phyloP scores from a whole-genome alignment of 176 grass and related monocot genomes.

The Elaeis guineensis region DNA sequence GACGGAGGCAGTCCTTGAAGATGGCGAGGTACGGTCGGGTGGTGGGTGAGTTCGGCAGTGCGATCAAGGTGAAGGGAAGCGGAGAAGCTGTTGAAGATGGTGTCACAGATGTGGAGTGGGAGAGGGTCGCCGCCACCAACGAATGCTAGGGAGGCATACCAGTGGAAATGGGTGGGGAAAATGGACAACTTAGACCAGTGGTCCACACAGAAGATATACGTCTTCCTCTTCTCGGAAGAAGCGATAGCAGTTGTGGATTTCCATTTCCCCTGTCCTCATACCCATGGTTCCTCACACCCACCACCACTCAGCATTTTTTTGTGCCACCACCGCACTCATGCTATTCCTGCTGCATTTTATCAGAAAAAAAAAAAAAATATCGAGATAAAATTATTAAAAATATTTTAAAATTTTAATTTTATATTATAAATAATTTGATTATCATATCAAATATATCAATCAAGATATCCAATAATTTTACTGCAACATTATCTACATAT shows the following conservation, averaged over 20 bases:
- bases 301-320: too few relatives aligned
- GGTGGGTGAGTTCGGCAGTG: conserved; percentile 39
- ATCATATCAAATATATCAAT: too few relatives aligned
- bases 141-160: conserved; percentile 75
- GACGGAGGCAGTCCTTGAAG: conserved; percentile 67
- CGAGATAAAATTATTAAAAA: too few relatives aligned
- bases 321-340: too few relatives aligned
- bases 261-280: too few relatives aligned
- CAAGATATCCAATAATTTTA: too few relatives aligned
- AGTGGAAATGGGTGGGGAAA: conserved; percentile 62
- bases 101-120: conserved; percentile 61
- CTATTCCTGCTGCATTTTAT: too few relatives aligned
- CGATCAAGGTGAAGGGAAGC: conserved; percentile 35
- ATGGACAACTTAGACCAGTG: conserved; percentile 50
- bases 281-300: too few relatives aligned
- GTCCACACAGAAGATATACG: conserved; percentile 83
- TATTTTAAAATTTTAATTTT: too few relatives aligned
- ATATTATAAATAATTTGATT: too few relatives aligned
- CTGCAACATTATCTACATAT: too few relatives aligned
- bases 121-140: conserved; percentile 20
- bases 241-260: not conserved
- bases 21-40: conserved; percentile 69
- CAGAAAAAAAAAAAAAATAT: too few relatives aligned
- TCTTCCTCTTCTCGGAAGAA: conserved; percentile 24
- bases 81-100: conserved; percentile 84